Evolutionary conservation across 306 rosid species (phyloP).

Genomic region (Rubus idaeus): DNA sequence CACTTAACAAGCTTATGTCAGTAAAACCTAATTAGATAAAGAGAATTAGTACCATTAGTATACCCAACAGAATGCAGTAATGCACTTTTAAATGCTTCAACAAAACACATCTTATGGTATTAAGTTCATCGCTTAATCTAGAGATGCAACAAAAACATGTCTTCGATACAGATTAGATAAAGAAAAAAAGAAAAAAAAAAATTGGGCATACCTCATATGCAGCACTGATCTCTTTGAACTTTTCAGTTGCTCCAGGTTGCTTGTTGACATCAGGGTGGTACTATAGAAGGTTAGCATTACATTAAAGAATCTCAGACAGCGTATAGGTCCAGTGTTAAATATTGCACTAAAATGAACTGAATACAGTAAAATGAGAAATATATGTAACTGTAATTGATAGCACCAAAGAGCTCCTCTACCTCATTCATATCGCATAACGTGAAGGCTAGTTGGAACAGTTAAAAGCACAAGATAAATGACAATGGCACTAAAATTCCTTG

Average conservation of each 20-base stretch:
- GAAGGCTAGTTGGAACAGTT: background rate
- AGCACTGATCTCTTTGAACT: slow-evolving; percentile 92
- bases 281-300: slow-evolving; percentile 40
- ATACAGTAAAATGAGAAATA: background rate
- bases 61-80: background rate
- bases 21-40: background rate
- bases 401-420: background rate
- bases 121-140: slow-evolving; percentile 2
- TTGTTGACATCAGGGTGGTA: slow-evolving; percentile 98
- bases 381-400: background rate
- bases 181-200: background rate
- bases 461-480: background rate
- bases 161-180: background rate
- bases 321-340: background rate
- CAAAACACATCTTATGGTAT: background rate
- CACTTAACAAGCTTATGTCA: background rate
- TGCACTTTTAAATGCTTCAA: background rate
- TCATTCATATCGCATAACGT: background rate
- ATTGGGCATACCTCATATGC: slow-evolving; percentile 74
- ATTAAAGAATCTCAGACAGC: slow-evolving; percentile 5
- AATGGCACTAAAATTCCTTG: background rate
- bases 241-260: slow-evolving; percentile 94
- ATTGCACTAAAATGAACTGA: background rate
- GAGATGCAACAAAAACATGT: background rate
- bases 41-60: background rate